These are phyloP conservation scores for Xylogone sp. DNA, from an alignment of 2,329 filamentous ascomycete genomes.

Conservation along the genomic window DNA sequence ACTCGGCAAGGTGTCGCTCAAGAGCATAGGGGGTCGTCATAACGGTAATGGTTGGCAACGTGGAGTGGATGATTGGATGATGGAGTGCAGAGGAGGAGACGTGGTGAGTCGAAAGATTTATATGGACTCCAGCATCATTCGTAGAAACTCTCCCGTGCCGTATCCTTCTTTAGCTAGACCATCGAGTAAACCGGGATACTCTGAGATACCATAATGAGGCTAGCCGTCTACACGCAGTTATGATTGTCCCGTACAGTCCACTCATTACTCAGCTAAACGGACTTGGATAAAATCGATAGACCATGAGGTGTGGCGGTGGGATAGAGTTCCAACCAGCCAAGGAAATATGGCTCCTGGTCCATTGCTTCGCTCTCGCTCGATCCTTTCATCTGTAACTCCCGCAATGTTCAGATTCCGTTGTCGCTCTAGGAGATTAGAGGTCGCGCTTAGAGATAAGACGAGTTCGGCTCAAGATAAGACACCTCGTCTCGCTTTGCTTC, in stretches of 20 bases:
- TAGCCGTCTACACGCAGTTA: too few species aligned
- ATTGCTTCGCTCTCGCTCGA: neutral
- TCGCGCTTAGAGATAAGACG: neutral
- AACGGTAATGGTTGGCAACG: neutral
- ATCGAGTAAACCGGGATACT: too few species aligned
- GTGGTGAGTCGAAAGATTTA: neutral
- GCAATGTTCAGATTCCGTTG: neutral
- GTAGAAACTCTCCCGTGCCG: neutral
- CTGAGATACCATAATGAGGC: too few species aligned
- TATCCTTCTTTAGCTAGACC: neutral
- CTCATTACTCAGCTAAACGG: neutral
- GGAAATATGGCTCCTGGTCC: neutral
- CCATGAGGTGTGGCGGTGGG: neutral
- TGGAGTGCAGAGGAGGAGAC: neutral
- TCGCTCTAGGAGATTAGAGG: neutral
- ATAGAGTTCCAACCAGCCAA: neutral
- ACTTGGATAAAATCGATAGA: neutral
- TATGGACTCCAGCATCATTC: neutral
- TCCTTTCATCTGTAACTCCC: neutral
- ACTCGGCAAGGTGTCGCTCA: conserved; percentile 8
- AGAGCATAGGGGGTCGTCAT: neutral
- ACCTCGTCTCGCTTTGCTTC: neutral
- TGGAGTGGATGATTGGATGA: neutral
- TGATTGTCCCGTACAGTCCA: neutral
- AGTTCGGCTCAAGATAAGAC: neutral